phyloP scores from a whole-genome alignment of 148 eudicot species.

The Agrostemma githago region DNA sequence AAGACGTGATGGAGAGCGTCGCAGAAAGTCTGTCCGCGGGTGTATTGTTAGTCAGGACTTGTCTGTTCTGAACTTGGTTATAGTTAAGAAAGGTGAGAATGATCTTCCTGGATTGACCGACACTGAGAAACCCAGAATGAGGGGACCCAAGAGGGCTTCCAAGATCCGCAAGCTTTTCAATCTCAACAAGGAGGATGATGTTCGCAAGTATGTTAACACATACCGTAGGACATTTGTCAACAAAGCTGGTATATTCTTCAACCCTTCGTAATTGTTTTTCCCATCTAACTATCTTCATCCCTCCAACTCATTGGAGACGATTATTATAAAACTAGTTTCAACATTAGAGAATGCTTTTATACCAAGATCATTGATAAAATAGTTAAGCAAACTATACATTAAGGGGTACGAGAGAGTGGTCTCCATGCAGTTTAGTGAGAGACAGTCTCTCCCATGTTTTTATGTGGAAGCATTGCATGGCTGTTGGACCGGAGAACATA shows the following conservation, averaged over 20 bases:
- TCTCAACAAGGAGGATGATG: constrained; percentile 84
- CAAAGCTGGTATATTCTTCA: constrained; percentile 44
- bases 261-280: background rate
- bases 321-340: no score
- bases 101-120: constrained; percentile 86
- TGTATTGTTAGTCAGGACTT: constrained; percentile 80
- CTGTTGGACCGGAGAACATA: no score
- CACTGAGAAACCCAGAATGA: constrained; percentile 87
- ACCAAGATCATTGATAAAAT: no score
- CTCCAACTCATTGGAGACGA: no score
- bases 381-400: no score
- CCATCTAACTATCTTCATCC: no score
- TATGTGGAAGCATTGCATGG: no score
- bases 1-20: constrained; percentile 73
- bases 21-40: constrained; percentile 83
- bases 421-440: no score
- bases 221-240: constrained; percentile 70
- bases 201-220: constrained; percentile 82
- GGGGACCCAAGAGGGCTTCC: constrained; percentile 90
- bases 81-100: constrained; percentile 84
- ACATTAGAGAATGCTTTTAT: no score
- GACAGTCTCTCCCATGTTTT: no score
- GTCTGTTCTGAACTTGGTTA: constrained; percentile 72
- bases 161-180: constrained; percentile 87
- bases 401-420: no score